A percentile compares a stretch with the other conserved stretches of the same genome.
These are phyloP conservation scores for Baorangia bicolor DNA, from an alignment of 768 basidiomycete species.

Conservation along the genomic window DNA sequence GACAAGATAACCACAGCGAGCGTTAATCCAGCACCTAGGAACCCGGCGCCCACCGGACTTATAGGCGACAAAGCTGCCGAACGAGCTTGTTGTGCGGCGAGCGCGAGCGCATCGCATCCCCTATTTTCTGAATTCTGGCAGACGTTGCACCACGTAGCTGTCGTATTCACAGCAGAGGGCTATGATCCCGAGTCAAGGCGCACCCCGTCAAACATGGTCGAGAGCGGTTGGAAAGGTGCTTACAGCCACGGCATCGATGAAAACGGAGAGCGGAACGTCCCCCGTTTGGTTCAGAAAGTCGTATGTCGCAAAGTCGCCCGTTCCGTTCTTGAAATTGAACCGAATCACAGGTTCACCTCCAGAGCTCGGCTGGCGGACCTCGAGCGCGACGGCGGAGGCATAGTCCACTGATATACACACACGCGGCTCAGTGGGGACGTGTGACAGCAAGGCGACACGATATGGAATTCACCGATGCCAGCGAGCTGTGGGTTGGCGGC, in stretches of 20 bases:
- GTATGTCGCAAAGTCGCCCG: slow-evolving; percentile 47
- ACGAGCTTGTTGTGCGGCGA: slow-evolving; percentile 26
- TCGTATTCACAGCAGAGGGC: slow-evolving; percentile 51
- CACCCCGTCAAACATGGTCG: background rate
- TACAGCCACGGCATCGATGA: slow-evolving; percentile 44
- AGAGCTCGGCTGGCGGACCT: slow-evolving; percentile 50
- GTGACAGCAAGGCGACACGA: background rate
- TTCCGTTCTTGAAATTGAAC: slow-evolving; percentile 72
- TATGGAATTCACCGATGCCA: slow-evolving; percentile 47
- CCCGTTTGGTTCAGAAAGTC: slow-evolving; percentile 42
- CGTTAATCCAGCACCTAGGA: slow-evolving; percentile 60
- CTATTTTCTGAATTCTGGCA: slow-evolving; percentile 58
- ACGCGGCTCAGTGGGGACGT: background rate
- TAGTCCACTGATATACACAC: slow-evolving; percentile 49
- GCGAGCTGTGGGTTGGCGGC: slow-evolving; percentile 51
- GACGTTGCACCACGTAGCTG: slow-evolving; percentile 55
- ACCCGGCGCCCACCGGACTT: slow-evolving; percentile 61
- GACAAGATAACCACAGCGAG: slow-evolving; percentile 41
- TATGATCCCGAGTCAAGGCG: slow-evolving; percentile 20
- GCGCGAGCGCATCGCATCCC: slow-evolving; percentile 51
- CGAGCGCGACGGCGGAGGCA: slow-evolving; percentile 55
- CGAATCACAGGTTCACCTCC: slow-evolving; percentile 53
- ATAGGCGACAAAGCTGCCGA: slow-evolving; percentile 40
- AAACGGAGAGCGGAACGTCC: slow-evolving; percentile 55
- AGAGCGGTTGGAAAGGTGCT: slow-evolving; percentile 1